Evolutionary conservation across 768 basidiomycete species (phyloP).

Genomic region (Chalciporus pseudorubinellus): DNA sequence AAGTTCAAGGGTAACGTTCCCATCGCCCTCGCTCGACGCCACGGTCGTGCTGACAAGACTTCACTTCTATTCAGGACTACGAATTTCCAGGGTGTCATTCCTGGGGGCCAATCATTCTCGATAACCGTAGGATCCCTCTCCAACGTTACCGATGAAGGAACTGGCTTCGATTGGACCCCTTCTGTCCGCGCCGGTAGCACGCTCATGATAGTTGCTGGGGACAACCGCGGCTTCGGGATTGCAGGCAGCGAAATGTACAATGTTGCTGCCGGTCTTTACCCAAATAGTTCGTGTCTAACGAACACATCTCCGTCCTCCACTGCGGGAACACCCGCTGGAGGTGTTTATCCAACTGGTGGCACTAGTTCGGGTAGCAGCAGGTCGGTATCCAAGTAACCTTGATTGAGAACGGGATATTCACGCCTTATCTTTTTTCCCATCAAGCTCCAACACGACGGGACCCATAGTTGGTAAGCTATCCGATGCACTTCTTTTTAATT

Average conservation of each 20-base stretch:
- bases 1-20: slow-evolving; percentile 50
- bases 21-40: background rate
- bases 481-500: background rate
- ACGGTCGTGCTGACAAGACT: background rate
- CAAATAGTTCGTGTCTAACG: slow-evolving; percentile 55
- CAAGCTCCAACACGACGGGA: slow-evolving; percentile 41
- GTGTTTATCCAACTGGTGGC: slow-evolving; percentile 59
- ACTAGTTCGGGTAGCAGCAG: slow-evolving; percentile 29
- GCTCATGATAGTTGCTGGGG: slow-evolving; percentile 65
- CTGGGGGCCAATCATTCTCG: slow-evolving; percentile 72
- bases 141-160: slow-evolving; percentile 42
- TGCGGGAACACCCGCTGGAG: slow-evolving; percentile 72
- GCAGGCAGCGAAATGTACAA: slow-evolving; percentile 62
- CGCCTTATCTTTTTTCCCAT: slow-evolving; percentile 1
- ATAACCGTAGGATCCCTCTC: slow-evolving; percentile 55
- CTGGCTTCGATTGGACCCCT: slow-evolving; percentile 70
- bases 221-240: slow-evolving; percentile 61
- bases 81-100: slow-evolving; percentile 71
- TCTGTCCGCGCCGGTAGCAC: slow-evolving; percentile 63
- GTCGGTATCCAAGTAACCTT: slow-evolving; percentile 13
- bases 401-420: background rate
- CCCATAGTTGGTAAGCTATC: slow-evolving; percentile 47
- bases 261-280: slow-evolving; percentile 50
- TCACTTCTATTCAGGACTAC: slow-evolving; percentile 40
- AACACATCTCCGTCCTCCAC: slow-evolving; percentile 71